Conservation (phyloP, 331 rosid species). For the Ulmus americana region DNA sequence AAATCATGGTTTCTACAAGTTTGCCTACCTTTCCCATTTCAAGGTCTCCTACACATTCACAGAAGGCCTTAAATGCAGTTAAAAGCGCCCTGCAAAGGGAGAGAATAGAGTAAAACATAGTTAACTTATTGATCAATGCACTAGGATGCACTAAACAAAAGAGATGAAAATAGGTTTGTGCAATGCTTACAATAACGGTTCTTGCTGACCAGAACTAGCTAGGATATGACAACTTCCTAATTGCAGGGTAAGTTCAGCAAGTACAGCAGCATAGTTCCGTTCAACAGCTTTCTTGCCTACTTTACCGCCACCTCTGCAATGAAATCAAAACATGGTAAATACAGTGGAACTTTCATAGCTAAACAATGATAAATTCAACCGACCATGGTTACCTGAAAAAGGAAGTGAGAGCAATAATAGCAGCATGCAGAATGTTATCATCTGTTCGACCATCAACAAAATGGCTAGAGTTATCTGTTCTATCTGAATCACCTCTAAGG, state of each 20-base stretch:
- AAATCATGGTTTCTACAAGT: not conserved
- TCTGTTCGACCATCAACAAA: conserved; percentile 48
- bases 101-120: conserved; percentile 19
- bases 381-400: conserved; percentile 66
- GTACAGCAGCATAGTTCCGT: conserved; percentile 83
- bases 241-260: conserved; percentile 85
- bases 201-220: conserved; percentile 66
- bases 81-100: conserved; percentile 71
- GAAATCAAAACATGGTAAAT: conserved; percentile 17
- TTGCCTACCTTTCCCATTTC: conserved; percentile 94
- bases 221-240: conserved; percentile 87
- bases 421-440: conserved; percentile 69
- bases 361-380: conserved; percentile 11
- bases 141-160: not conserved
- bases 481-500: conserved; percentile 48
- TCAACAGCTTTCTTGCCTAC: conserved; percentile 89
- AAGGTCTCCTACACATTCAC: conserved; percentile 98
- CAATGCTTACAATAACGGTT: conserved; percentile 61
- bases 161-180: conserved; percentile 5
- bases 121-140: not conserved
- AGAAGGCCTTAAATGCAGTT: conserved; percentile 88
- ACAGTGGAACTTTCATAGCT: conserved; percentile 18
- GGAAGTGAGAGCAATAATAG: conserved; percentile 83
- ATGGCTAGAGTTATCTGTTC: conserved; percentile 53
- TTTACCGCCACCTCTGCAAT: conserved; percentile 96